phyloP scores from a whole-genome alignment of 83 land plant genomes.

The Picea engelmannii region DNA sequence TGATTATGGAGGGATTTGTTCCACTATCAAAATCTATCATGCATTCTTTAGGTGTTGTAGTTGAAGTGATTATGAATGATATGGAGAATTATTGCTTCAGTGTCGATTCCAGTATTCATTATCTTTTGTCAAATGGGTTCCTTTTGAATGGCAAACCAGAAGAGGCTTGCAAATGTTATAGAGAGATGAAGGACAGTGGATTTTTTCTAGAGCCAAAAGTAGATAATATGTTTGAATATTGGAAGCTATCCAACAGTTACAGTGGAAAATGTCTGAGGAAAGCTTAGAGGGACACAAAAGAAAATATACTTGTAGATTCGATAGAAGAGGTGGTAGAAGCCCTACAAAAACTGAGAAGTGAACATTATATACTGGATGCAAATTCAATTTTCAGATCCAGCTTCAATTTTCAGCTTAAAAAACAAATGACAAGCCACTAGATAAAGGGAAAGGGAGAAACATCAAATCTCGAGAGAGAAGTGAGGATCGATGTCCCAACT shows the following conservation, averaged over 20 bases:
- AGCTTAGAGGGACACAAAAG: not conserved
- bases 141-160: conserved; percentile 27
- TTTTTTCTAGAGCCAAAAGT: conserved; percentile 34
- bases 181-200: conserved; percentile 34
- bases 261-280: not conserved
- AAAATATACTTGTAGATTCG: not conserved
- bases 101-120: conserved; percentile 29
- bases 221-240: conserved; percentile 30
- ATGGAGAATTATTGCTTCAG: conserved; percentile 39
- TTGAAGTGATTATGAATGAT: conserved; percentile 27
- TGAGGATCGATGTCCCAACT: not conserved
- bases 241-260: not conserved
- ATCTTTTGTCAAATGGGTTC: conserved; percentile 34
- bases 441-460: not conserved
- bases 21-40: conserved; percentile 45
- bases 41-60: conserved; percentile 45
- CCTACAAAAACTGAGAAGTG: not conserved
- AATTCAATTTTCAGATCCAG: not conserved
- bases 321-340: not conserved
- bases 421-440: not conserved
- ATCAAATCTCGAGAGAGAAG: not conserved
- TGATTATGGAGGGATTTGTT: conserved; percentile 34
- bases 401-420: not conserved
- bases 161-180: conserved; percentile 41
- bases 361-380: not conserved